A percentile compares a stretch with the other conserved stretches of the same genome.
Evolutionary conservation across 805 yeast species (phyloP).

Genomic region (Allodekkera sacchari): DNA sequence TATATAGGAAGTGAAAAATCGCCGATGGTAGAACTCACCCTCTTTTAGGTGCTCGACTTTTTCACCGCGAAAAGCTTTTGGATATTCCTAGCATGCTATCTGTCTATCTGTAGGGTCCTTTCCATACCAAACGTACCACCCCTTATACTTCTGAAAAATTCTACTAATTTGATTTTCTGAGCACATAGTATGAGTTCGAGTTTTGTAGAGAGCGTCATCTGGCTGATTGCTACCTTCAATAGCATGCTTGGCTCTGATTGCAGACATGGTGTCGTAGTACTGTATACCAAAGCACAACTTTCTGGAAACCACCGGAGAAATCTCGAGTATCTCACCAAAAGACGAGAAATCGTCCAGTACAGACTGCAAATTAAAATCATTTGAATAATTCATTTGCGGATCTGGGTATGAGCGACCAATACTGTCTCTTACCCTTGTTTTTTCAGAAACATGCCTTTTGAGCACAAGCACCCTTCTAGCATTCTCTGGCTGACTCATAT

Average conservation of each 20-base stretch:
- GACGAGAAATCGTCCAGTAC: conserved; percentile 40
- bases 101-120: conserved; percentile 55
- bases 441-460: conserved; percentile 27
- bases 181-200: conserved; percentile 13
- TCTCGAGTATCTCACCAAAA: conserved; percentile 55
- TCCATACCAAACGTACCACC: conserved; percentile 62
- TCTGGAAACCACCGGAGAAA: conserved; percentile 59
- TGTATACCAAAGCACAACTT: conserved; percentile 54
- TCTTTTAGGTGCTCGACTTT: no score
- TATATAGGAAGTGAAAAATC: no score
- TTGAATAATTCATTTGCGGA: conserved; percentile 32
- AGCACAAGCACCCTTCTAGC: conserved; percentile 52
- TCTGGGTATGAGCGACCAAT: conserved; percentile 30
- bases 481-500: conserved; percentile 28
- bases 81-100: no score
- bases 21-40: no score
- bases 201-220: neutral
- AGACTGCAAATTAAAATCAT: conserved; percentile 36
- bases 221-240: conserved; percentile 20
- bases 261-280: conserved; percentile 49
- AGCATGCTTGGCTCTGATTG: conserved; percentile 48
- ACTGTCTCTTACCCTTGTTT: conserved; percentile 11
- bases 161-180: neutral
- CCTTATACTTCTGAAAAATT: conserved; percentile 33
- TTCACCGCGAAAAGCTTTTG: no score